Evolutionary conservation across 768 basidiomycete genomes (phyloP), one percentile per base, ranked within the genome.

Genomic region (Multifurca ochricompacta): DNA sequence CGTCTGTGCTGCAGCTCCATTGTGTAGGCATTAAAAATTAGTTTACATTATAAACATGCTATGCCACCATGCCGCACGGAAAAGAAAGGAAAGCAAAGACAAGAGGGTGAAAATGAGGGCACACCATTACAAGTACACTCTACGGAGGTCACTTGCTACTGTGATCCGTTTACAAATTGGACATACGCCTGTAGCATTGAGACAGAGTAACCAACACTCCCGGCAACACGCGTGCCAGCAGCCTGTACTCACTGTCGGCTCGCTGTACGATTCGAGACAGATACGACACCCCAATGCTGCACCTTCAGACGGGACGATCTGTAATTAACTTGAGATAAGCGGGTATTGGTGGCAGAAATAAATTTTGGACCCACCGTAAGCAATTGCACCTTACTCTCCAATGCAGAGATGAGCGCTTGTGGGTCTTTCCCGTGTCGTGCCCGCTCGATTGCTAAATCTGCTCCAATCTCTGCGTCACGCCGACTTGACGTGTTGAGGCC

Each of bases 121-220:
- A 21, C 7, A 21, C 10, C 7, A 31, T 64, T 64, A 88, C 60
- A 91, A 69, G 70, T 89, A 91, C 50, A 91, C 74, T 59, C 85
- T 74, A 48, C 88, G 77, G 62, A 91, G 67, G 59, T 90, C 87
- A n/a, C 74, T 71, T 7, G 86, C 86, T 2, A 75, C 74, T 25
- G 88, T 91, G 51, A 91, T 91, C 46, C 89, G 79, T 68, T 91
- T 89, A 73, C 88, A 91, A 60, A 91, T 90, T 0, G 88, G 88
- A 65, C 88, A 91, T 14, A 91, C 74, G 64, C 83, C 87, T 6
- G 87, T 90, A 10, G 86, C 80, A 19, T 85, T 85, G 39, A 91
- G 73, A 66, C 89, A 90, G n/a, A 81, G 80, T 31, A 91, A 68
- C 88, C 88, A 91, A 67, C 88, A 91, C 62, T 81, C 81, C 40